phyloP scores from a whole-genome alignment of 2,329 filamentous ascomycete species.

The Aspergillus novofumigatus region DNA sequence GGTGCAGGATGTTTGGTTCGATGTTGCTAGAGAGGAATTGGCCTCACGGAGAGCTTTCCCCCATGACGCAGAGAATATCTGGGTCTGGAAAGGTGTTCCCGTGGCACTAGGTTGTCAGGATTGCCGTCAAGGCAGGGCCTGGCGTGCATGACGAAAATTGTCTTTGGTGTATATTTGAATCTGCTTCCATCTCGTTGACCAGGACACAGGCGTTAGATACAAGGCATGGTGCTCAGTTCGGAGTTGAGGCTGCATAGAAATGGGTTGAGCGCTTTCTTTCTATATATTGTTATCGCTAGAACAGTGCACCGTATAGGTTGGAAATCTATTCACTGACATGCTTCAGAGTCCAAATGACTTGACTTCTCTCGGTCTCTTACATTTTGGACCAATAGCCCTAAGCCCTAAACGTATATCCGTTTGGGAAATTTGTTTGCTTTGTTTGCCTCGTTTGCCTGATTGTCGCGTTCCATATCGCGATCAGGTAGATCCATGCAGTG shows the following conservation, averaged over 20 bases:
- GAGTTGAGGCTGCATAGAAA: not conserved
- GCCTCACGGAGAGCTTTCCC: conserved; percentile 22
- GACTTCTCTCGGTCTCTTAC: not conserved
- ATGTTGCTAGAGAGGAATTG: conserved; percentile 32
- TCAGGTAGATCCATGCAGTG: not conserved
- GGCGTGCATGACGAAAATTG: conserved; percentile 25
- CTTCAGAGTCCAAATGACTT: not conserved
- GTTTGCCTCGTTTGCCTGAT: not conserved
- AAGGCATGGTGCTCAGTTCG: not conserved
- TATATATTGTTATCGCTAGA: not conserved
- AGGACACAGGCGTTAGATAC: not conserved
- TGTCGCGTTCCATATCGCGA: not conserved
- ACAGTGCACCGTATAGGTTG: not conserved
- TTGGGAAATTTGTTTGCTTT: not conserved
- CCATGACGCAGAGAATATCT: conserved; percentile 32
- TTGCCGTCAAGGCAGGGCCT: conserved; percentile 27
- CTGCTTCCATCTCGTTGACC: not conserved
- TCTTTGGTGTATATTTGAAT: not conserved
- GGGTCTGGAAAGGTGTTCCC: conserved; percentile 31
- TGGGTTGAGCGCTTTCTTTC: not conserved
- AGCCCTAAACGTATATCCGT: not conserved
- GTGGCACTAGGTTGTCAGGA: conserved; percentile 34
- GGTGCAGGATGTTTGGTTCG: conserved; percentile 39
- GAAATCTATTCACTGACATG: not conserved
- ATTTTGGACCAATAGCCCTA: not conserved